Evolutionary conservation across 768 basidiomycete species (phyloP).

Genomic region (Postia placenta): DNA sequence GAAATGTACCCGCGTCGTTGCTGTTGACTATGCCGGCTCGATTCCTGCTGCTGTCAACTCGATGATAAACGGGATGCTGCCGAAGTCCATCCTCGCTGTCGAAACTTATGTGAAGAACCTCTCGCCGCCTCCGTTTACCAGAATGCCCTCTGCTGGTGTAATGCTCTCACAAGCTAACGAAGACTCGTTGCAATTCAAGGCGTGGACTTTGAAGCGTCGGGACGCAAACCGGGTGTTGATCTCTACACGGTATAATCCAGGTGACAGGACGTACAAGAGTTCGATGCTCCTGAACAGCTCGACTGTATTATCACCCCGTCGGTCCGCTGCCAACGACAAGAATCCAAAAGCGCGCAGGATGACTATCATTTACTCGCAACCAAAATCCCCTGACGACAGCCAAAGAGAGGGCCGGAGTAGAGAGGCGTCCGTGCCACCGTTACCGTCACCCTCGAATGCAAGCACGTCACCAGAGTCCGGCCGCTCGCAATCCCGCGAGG

Average conservation of each 20-base stretch:
- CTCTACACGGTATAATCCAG: constrained; percentile 45
- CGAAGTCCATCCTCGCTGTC: constrained; percentile 63
- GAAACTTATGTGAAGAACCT: constrained; percentile 67
- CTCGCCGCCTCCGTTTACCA: constrained; percentile 60
- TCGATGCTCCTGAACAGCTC: constrained; percentile 40
- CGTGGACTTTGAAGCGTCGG: constrained; percentile 58
- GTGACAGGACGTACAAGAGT: constrained; percentile 44
- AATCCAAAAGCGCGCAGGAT: constrained; percentile 38
- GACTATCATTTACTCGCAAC: constrained; percentile 20
- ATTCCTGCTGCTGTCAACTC: constrained; percentile 83
- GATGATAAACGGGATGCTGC: constrained; percentile 75
- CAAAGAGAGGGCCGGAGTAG: constrained; percentile 1
- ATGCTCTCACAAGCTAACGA: constrained; percentile 48
- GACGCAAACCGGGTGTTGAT: constrained; percentile 56
- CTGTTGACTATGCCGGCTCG: constrained; percentile 82
- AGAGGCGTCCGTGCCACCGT: background rate
- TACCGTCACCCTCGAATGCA: background rate
- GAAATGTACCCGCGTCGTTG: constrained; percentile 75
- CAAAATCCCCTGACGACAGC: constrained; percentile 2
- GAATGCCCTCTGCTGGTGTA: constrained; percentile 62
- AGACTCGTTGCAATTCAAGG: constrained; percentile 35
- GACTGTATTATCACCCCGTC: constrained; percentile 10
- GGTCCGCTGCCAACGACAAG: constrained; percentile 25
- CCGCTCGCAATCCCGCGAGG: constrained; percentile 30
- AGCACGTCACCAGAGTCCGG: constrained; percentile 10